Conservation (phyloP, 352 stramenopile species). For the Saprolegnia parasitica region DNA sequence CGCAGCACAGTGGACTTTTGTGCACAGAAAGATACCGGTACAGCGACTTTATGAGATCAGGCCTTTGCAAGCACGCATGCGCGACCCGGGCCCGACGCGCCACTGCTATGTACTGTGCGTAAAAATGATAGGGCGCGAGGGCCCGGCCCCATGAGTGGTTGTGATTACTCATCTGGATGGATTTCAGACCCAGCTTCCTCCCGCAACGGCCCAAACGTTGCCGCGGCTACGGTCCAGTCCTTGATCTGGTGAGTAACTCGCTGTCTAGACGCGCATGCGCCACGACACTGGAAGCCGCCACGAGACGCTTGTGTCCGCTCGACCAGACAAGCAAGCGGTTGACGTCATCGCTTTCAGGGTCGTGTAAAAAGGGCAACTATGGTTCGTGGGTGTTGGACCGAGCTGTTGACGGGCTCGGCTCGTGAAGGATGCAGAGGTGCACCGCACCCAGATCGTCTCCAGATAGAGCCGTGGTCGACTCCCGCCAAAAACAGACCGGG, state of each 20-base stretch:
- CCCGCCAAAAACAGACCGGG: no score
- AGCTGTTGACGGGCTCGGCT: no score
- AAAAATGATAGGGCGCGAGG: not conserved
- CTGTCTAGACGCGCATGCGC: not conserved
- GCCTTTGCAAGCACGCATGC: no score
- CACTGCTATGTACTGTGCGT: not conserved
- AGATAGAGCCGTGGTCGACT: no score
- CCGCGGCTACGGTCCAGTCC: not conserved
- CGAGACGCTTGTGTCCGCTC: not conserved
- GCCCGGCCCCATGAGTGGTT: not conserved
- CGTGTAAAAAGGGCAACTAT: no score
- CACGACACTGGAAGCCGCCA: not conserved
- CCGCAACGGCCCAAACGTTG: not conserved
- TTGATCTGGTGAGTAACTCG: not conserved
- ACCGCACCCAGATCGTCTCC: no score
- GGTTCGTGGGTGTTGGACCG: no score
- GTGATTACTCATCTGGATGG: conserved; percentile 10
- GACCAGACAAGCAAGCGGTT: not conserved
- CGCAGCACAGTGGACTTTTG: no score
- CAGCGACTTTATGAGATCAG: no score
- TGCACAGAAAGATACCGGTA: no score
- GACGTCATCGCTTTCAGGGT: conserved; percentile 1
- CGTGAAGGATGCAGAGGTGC: no score
- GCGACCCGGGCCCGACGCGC: no score
- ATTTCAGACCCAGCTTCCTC: not conserved